phyloP scores from a whole-genome alignment of 139 green algal genomes.

The Chlorella sp. region DNA sequence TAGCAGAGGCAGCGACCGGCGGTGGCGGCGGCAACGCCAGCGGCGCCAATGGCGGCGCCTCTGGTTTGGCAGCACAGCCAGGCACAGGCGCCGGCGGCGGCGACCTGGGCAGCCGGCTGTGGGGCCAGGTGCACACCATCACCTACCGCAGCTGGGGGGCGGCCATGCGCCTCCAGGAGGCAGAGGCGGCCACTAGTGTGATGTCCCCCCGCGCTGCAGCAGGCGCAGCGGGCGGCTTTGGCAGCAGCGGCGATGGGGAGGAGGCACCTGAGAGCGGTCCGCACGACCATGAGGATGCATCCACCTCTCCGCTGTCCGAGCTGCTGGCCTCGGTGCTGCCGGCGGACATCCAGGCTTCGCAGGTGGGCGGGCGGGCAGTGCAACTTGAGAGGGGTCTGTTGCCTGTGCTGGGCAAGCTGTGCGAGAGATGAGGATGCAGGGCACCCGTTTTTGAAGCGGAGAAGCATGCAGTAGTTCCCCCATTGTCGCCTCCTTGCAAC shows the following conservation, averaged over 20 bases:
- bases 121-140: conserved; percentile 91
- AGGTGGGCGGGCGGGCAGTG: too few relatives aligned
- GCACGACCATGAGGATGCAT: conserved; percentile 7
- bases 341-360: background rate
- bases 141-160: conserved; percentile 66
- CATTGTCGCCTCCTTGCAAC: too few relatives aligned
- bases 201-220: background rate
- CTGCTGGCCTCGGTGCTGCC: conserved; percentile 60
- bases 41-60: background rate
- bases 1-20: too few relatives aligned
- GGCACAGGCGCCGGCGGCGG: background rate
- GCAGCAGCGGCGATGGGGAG: background rate
- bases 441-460: too few relatives aligned
- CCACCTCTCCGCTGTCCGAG: conserved; percentile 55
- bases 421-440: conserved; percentile 21
- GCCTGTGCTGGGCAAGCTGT: background rate
- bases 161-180: conserved; percentile 23
- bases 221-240: background rate
- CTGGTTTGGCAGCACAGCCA: background rate
- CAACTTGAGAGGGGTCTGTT: too few relatives aligned
- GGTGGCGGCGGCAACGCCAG: too few relatives aligned
- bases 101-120: conserved; percentile 64
- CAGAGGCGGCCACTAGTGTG: conserved; percentile 24
- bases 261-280: background rate
- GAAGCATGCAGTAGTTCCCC: too few relatives aligned